Percentiles rank a stretch among this genome's conserved stretches.
phyloP scores from a whole-genome alignment of 495 filamentous ascomycete genomes.

The Tuber calosporum region DNA sequence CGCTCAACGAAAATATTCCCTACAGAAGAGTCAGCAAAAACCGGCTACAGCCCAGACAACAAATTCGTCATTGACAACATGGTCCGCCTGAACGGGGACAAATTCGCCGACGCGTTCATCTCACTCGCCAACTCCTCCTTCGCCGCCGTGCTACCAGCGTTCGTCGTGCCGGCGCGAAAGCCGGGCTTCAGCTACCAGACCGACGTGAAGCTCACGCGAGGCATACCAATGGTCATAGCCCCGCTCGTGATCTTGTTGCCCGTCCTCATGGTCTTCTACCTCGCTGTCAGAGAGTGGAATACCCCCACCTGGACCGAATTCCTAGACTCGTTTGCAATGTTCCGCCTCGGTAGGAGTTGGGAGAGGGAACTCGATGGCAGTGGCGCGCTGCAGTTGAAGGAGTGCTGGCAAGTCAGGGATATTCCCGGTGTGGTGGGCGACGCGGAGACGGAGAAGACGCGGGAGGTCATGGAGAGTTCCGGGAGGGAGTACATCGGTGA shows the following conservation, averaged over 20 bases:
- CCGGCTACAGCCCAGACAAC: conserved; percentile 12
- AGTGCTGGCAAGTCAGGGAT: conserved; percentile 29
- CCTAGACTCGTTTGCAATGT: conserved; percentile 33
- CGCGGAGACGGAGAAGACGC: conserved; percentile 7
- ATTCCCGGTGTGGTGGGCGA: conserved; percentile 30
- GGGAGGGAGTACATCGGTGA: conserved; percentile 20
- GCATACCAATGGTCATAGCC: conserved; percentile 19
- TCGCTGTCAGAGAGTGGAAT: conserved; percentile 22
- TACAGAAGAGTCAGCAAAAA: conserved; percentile 7
- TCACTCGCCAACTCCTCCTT: conserved; percentile 33
- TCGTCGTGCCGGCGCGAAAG: conserved; percentile 7
- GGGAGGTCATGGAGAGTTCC: conserved; percentile 8
- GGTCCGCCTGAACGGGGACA: conserved; percentile 17
- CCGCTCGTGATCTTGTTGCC: conserved; percentile 25
- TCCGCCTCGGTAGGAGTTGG: conserved; percentile 24
- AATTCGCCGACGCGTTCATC: conserved; percentile 17
- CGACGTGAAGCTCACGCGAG: conserved; percentile 25
- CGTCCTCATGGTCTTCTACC: conserved; percentile 22
- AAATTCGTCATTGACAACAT: conserved; percentile 29
- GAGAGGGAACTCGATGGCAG: conserved; percentile 25
- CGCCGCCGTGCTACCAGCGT: conserved; percentile 16
- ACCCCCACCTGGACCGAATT: conserved; percentile 36
- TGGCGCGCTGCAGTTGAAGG: conserved; percentile 15
- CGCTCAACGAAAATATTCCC: conserved; percentile 5
- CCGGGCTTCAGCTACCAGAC: conserved; percentile 29